phyloP scores from a whole-genome alignment of 2,329 filamentous ascomycete genomes.

The Penicillium sp. region DNA sequence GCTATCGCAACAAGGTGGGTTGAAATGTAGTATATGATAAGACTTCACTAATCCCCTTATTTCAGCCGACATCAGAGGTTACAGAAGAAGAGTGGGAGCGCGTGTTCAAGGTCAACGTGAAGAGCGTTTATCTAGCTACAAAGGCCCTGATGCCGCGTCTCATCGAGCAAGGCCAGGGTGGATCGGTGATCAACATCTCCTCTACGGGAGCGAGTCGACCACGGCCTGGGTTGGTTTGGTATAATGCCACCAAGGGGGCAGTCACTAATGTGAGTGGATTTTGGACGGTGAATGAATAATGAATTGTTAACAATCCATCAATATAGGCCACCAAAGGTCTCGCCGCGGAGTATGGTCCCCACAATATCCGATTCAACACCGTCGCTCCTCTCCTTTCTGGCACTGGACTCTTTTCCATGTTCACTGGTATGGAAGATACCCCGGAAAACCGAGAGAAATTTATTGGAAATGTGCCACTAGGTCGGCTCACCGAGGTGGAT shows the following conservation, averaged over 20 bases:
- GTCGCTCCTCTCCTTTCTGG: constrained; percentile 68
- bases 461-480: constrained; percentile 46
- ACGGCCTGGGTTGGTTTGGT: constrained; percentile 47
- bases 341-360: constrained; percentile 70
- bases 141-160: constrained; percentile 37
- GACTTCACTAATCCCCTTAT: neutral
- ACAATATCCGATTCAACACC: constrained; percentile 71
- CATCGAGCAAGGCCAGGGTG: constrained; percentile 42
- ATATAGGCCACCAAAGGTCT: constrained; percentile 62
- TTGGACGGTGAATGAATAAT: too few species aligned
- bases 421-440: constrained; percentile 45
- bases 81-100: constrained; percentile 47
- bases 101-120: constrained; percentile 48
- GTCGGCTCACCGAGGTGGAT: constrained; percentile 45
- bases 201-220: constrained; percentile 46
- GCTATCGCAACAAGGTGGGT: constrained; percentile 42
- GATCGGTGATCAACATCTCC: constrained; percentile 48
- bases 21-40: neutral
- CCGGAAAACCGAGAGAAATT: constrained; percentile 48
- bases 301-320: neutral
- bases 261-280: constrained; percentile 42
- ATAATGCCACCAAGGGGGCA: constrained; percentile 48
- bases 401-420: constrained; percentile 60
- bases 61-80: constrained; percentile 42
- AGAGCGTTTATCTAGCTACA: constrained; percentile 42